A percentile compares a stretch with the other conserved stretches of the same genome.
phyloP scores from a whole-genome alignment of 2,329 filamentous ascomycete species.

The Diplodia scrobiculata region DNA sequence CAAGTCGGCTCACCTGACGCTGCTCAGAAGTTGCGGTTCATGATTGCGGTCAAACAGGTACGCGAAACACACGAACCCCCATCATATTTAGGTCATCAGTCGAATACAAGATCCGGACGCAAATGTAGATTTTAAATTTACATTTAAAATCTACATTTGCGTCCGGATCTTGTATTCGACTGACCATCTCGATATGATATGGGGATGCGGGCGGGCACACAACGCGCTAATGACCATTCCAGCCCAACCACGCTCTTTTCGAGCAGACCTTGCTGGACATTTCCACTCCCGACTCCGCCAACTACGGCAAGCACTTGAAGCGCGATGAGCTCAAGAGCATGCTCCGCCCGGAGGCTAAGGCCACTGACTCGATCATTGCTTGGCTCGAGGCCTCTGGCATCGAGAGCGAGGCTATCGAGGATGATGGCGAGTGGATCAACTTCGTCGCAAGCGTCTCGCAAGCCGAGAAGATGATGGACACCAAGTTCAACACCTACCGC shows the following conservation, averaged over 20 bases:
- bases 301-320: constrained; percentile 65
- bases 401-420: constrained; percentile 48
- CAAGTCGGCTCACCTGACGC: constrained; percentile 40
- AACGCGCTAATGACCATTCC: constrained; percentile 31
- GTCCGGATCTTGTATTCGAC: no score
- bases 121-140: no score
- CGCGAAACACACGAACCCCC: constrained; percentile 23
- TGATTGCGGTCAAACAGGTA: constrained; percentile 46
- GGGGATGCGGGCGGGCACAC: no score
- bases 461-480: constrained; percentile 60
- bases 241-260: constrained; percentile 55
- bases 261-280: constrained; percentile 63
- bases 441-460: constrained; percentile 57
- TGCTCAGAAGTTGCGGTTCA: constrained; percentile 42
- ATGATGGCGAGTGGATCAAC: constrained; percentile 63
- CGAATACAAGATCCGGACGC: no score
- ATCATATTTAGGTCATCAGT: no score
- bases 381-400: constrained; percentile 61
- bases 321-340: constrained; percentile 60
- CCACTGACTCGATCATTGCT: constrained; percentile 53
- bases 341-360: constrained; percentile 55
- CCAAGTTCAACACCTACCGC: constrained; percentile 61
- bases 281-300: constrained; percentile 60
- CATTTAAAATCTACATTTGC: no score
- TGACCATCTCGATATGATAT: no score